Percentiles rank a stretch among this genome's conserved stretches.
These are phyloP conservation scores for Omphalotus guepiniiformis DNA, from an alignment of 768 basidiomycete genomes.

Conservation along the genomic window DNA sequence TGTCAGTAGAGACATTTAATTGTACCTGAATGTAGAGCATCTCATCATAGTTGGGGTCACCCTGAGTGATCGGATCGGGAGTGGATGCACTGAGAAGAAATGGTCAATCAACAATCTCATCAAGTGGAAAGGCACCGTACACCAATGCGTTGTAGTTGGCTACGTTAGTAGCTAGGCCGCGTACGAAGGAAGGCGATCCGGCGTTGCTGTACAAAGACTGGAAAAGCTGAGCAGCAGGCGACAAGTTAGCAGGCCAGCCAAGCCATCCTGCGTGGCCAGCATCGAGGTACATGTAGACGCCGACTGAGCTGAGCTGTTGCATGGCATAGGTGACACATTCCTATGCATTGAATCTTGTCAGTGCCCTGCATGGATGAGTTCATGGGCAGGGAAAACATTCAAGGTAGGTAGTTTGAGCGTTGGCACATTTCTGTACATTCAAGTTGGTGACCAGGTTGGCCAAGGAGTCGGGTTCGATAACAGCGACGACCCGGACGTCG, in stretches of 20 bases:
- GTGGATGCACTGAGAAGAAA: constrained; percentile 31
- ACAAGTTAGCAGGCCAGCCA: constrained; percentile 63
- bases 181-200: constrained; percentile 51
- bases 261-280: constrained; percentile 65
- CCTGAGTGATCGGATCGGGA: constrained; percentile 60
- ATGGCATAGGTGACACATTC: constrained; percentile 52
- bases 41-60: constrained; percentile 60
- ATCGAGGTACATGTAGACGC: constrained; percentile 60
- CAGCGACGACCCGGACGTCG: constrained; percentile 58
- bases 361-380: no score
- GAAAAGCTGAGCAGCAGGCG: constrained; percentile 55
- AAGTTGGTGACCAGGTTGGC: constrained; percentile 69
- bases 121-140: not conserved
- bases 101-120: not conserved
- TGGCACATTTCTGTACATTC: constrained; percentile 50
- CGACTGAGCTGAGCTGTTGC: constrained; percentile 48
- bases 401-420: constrained; percentile 50
- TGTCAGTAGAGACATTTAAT: not conserved
- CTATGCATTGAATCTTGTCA: constrained; percentile 17
- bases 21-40: constrained; percentile 51
- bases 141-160: constrained; percentile 42
- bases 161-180: constrained; percentile 59
- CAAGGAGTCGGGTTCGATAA: constrained; percentile 64
- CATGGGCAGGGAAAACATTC: no score
- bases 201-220: constrained; percentile 43